Evolutionary conservation across 1,284 basidiomycete species (phyloP), one percentile per base, ranked within the genome.

Genomic region (Inonotus obliquus): DNA sequence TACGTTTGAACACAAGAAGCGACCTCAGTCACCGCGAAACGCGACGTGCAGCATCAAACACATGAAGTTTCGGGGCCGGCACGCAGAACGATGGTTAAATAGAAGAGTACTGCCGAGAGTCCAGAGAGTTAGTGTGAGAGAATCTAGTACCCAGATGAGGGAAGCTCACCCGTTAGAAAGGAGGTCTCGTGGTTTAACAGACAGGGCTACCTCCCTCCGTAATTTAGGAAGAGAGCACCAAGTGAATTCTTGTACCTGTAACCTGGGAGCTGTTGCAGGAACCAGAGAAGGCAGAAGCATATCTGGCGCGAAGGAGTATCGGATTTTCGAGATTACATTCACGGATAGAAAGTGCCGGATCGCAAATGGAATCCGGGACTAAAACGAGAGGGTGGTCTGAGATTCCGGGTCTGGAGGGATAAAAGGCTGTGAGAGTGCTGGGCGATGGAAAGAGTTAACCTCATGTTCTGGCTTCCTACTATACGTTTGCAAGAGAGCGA

Each of bases 201-300:
- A 27, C 27, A 27, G 47, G 17, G 21, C 6, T 32, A 27, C 29
- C 27, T 52, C 49, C 49, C 27, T 23, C 29, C 13, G 32, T 27
- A 52, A 52, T 52, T 5, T 32, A 27, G 14, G 49, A 52, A 35
- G 29, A 29, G 6, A 17, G 19, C 13, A 29, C 27, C n/a, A 52
- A 35, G 49, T 13, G 19, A n/a, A 19, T 52, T 52, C 49, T 52
- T 52, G 49, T 52, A 27, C 49, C 49, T 52, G 49, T 52, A 52
- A 52, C 49, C 49, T 52, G 49, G 49, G 49, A 52, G 49, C 32
- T 29, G n/a, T 10, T 52, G 27, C 27, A 49, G 23, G 6, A 21
- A 9, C 13, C 19, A 49, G 21, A 29, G 47, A 49, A 49, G 47
- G 13, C 3, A 29, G 47, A 49, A 49, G 47, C 17, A 14, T 17